Evolutionary conservation across 768 basidiomycete species (phyloP), one percentile per base, ranked within the genome.

Genomic region (Xerocomellus intermedius): DNA sequence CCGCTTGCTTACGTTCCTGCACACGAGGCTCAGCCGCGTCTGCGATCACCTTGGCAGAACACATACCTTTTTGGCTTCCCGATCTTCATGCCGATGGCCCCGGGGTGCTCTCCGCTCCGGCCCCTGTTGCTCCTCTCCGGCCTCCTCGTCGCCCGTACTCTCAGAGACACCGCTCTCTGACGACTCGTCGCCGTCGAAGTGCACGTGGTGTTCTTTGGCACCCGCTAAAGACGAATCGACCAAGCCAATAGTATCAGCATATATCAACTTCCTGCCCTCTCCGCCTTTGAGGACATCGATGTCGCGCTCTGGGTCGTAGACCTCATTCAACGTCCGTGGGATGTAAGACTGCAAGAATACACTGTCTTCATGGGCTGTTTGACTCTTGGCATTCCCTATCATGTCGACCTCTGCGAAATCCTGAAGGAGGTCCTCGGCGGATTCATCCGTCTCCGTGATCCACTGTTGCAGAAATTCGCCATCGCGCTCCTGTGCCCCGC

Each of bases 231-330:
- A 54, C 14, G 76, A 69, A 21, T 77, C 74, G 22, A 95, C 80
- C 44, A 98, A 74, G 12, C 93, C 93, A 48, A 95, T 92, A 0
- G 92, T 84, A 56, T 89, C 84, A 24, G 87, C 85, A 65, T 98
- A 99, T 52, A 98, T 97, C 37, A 97, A 78, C 28, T 78, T 80
- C 50, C 76, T 73, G 13, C 86, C 85, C 47, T 88, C 84, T 8
- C 94, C 94, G 4, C 82, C 74, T 17, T 78, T 78, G 41, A 95
- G 75, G 19, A 81, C 80, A 35, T 85, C 91, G 12, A 93, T 86
- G 66, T 98, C 96, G 28, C 95, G 81, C 68, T 99, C 97, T 1
- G 95, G 93, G 69, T 98, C 94, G 67, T 87, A 91, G 8, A 99
- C 87, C 65, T 98, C 94, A 59, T 92, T 91, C 45, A 99, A 74